Base-by-base conservation (phyloP, 179 eudicot species). In the Spergularia azorica region DNA sequence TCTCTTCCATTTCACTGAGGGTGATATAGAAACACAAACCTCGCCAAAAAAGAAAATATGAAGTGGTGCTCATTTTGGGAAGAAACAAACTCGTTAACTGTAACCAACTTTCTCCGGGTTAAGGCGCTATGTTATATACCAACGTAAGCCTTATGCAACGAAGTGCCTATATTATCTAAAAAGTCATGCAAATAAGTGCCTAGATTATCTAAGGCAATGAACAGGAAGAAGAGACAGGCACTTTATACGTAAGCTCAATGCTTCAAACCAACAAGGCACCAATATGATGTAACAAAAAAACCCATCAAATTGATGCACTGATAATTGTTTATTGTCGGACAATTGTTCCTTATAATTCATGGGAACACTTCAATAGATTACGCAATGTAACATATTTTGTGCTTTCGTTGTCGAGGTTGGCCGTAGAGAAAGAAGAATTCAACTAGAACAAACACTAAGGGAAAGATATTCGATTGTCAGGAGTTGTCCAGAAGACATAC, bases 401-500 rank as follows among this genome's bases (percentile, higher is more conserved):
- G 15, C 17, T 38, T 65, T 50, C 41, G 10, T 39, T 13, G 69
- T 16, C 51, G 6, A 63, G 15, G 51, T n/a, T 38, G 41, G 20
- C 15, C 69, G 6, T 41, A 9, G 26, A 15, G 63, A 71, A 2
- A 39, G 15, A 15, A 57, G 18, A 58, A 1, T 13, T 5, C 48
- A 38, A 48, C 26, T 69, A 32, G 18, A 18, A 20, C 39, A 20
- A 72, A 48, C 36, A 14, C 67, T 50, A 56, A 9, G 17, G 18
- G 63, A 12, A 20, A 5, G 65, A n/a, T 2, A 65, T 3, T 46
- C 32, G 10, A 14, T 18, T 67, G 7, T 5, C 5, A 39, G 7
- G 2, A 16, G 57, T 50, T 9, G 15, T 18, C 26, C n/a, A 56
- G 57, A 41, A 21, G 54, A 72, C 81, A 17, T 71, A 95, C 99